A percentile compares a stretch with the other conserved stretches of the same genome.
Conservation (phyloP, 2,329 filamentous ascomycete genomes). For the Monosporascus sp. region DNA sequence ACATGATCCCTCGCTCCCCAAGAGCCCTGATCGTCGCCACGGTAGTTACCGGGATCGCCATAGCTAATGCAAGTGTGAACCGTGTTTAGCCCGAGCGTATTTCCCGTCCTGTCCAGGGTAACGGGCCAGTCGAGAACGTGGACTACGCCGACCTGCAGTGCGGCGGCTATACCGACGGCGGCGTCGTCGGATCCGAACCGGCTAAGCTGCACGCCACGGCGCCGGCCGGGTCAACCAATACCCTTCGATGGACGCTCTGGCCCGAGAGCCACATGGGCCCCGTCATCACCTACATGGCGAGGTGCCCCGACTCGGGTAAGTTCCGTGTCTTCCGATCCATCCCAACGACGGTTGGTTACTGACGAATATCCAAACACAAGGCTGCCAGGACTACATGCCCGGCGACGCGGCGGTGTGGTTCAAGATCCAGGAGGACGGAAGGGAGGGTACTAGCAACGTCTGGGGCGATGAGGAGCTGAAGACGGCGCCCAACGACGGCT, state of each 20-base stretch:
- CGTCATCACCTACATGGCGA: constrained; percentile 54
- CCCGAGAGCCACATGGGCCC: constrained; percentile 47
- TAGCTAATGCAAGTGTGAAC: not conserved
- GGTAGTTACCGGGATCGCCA: constrained; percentile 1
- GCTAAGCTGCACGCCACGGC: constrained; percentile 48
- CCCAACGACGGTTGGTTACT: too few relatives aligned
- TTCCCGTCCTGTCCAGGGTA: constrained; percentile 51
- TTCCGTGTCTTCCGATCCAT: not conserved
- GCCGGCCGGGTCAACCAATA: constrained; percentile 47
- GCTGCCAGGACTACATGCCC: constrained; percentile 16
- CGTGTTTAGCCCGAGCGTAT: constrained; percentile 38
- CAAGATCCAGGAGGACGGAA: constrained; percentile 46
- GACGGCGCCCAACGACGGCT: constrained; percentile 34
- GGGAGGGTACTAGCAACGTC: constrained; percentile 41
- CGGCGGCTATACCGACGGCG: constrained; percentile 44
- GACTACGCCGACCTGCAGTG: constrained; percentile 50
- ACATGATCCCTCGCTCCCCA: too few relatives aligned
- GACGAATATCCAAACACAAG: constrained; percentile 1
- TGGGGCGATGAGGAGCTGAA: constrained; percentile 44
- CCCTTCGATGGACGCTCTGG: constrained; percentile 50
- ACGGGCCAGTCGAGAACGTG: constrained; percentile 52
- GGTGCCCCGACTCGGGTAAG: constrained; percentile 44
- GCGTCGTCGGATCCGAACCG: constrained; percentile 41
- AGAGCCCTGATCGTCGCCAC: not conserved
- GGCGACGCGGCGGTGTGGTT: constrained; percentile 43